A percentile compares a stretch with the other conserved stretches of the same genome.
Conservation (phyloP, 225 moss, liverwort and hornwort genomes). For the Pseudoscleropodium purum region DNA sequence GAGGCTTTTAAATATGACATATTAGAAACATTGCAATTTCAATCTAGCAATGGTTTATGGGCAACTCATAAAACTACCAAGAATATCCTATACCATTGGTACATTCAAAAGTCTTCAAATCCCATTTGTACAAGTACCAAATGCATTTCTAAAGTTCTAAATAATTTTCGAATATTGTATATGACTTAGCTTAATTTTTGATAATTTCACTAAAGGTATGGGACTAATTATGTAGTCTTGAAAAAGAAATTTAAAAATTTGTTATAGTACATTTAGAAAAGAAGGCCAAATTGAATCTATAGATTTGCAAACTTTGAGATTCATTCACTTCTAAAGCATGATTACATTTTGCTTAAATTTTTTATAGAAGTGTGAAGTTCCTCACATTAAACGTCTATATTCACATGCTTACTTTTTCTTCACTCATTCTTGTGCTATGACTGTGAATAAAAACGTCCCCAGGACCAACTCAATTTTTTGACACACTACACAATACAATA, state of each 20-base stretch:
- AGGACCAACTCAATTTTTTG: background rate
- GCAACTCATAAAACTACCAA: background rate
- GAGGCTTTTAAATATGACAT: too few relatives aligned
- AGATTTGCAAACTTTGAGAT: background rate
- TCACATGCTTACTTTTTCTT: background rate
- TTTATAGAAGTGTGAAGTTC: background rate
- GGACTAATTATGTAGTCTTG: background rate
- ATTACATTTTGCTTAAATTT: background rate
- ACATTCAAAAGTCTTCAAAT: background rate
- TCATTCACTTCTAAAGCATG: background rate
- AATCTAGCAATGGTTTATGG: too few relatives aligned
- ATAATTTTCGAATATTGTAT: background rate
- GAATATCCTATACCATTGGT: background rate
- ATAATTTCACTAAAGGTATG: background rate
- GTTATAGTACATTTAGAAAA: background rate
- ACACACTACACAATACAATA: too few relatives aligned
- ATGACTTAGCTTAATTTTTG: background rate
- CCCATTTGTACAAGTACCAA: background rate
- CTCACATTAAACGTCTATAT: fast-evolving
- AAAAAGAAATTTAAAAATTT: background rate
- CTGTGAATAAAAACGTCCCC: background rate
- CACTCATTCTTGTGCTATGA: background rate
- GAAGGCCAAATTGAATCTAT: fast-evolving
- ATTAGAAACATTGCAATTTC: too few relatives aligned
- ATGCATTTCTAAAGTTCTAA: background rate